Conservation (phyloP, 1,139 yeast species). For the Hemisphaericaspora xylanilytica region DNA sequence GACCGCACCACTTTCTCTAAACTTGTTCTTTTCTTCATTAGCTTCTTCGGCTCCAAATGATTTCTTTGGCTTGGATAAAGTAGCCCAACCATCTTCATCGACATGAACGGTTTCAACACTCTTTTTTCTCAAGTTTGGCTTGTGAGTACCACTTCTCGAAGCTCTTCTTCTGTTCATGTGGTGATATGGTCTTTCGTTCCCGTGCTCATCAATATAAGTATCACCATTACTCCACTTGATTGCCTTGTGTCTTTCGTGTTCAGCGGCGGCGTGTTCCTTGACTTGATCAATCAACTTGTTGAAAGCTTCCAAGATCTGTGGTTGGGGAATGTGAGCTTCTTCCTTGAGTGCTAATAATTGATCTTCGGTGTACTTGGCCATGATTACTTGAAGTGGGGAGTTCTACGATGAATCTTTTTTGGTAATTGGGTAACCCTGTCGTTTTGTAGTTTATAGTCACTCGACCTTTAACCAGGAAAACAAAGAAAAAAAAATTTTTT, state of each 20-base stretch:
- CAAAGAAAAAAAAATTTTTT: background rate
- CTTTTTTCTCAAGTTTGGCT: conserved; percentile 60
- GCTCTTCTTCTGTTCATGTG: conserved; percentile 60
- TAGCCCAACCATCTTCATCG: conserved; percentile 84
- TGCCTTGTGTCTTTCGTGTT: conserved; percentile 28
- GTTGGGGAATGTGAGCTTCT: conserved; percentile 57
- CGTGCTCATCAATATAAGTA: conserved; percentile 48
- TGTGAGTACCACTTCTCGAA: conserved; percentile 47
- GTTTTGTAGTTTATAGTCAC: too few relatives aligned
- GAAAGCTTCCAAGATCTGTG: conserved; percentile 63
- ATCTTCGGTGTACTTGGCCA: conserved; percentile 69
- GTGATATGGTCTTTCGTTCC: conserved; percentile 48
- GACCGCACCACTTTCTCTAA: conserved; percentile 42
- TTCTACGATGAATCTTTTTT: too few relatives aligned
- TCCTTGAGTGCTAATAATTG: conserved; percentile 59
- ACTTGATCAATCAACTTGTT: conserved; percentile 65
- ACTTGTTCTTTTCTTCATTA: conserved; percentile 45
- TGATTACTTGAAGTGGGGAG: too few relatives aligned
- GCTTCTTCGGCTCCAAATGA: conserved; percentile 50
- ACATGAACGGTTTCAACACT: conserved; percentile 52
- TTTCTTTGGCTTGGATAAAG: conserved; percentile 47
- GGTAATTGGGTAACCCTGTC: too few relatives aligned
- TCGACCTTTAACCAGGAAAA: background rate
- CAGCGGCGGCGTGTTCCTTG: conserved; percentile 42
- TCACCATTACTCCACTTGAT: conserved; percentile 44